phyloP scores from a whole-genome alignment of 495 filamentous ascomycete species.

The Talaromyces borbonicus region DNA sequence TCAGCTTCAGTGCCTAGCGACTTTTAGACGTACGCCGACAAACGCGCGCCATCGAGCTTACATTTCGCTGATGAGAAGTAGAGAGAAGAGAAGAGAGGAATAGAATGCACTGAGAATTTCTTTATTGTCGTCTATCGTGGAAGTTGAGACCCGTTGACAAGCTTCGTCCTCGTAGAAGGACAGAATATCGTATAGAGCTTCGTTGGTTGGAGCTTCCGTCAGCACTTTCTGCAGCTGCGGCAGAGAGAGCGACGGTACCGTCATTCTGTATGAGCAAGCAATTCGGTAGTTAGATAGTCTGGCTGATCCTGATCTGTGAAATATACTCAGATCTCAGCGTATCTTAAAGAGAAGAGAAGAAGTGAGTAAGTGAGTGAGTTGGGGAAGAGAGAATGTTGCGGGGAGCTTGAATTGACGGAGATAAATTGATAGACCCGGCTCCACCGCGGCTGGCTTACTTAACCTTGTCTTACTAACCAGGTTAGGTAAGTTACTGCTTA shows the following conservation, averaged over 20 bases:
- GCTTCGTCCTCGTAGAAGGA: conserved; percentile 37
- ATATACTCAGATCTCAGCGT: too few relatives aligned
- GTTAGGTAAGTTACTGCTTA: too few relatives aligned
- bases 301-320: too few relatives aligned
- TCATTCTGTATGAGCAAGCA: conserved; percentile 16
- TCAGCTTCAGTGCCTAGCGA: background rate
- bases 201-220: conserved; percentile 23
- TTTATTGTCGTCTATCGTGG: conserved; percentile 11
- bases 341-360: too few relatives aligned
- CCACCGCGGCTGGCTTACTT: background rate
- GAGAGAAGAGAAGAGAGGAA: conserved; percentile 41
- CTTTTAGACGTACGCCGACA: background rate
- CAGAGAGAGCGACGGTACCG: conserved; percentile 23
- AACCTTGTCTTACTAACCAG: background rate
- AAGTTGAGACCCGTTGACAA: conserved; percentile 20
- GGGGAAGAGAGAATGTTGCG: background rate
- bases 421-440: conserved; percentile 10
- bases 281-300: too few relatives aligned
- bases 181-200: conserved; percentile 34
- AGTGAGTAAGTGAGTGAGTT: too few relatives aligned
- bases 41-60: too few relatives aligned
- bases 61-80: conserved; percentile 43
- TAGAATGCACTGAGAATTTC: conserved; percentile 37
- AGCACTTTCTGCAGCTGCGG: conserved; percentile 30
- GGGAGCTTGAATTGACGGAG: conserved; percentile 4